Evolutionary conservation across 2,329 filamentous ascomycete species (phyloP).

Genomic region (Aurifilum marmelostoma): DNA sequence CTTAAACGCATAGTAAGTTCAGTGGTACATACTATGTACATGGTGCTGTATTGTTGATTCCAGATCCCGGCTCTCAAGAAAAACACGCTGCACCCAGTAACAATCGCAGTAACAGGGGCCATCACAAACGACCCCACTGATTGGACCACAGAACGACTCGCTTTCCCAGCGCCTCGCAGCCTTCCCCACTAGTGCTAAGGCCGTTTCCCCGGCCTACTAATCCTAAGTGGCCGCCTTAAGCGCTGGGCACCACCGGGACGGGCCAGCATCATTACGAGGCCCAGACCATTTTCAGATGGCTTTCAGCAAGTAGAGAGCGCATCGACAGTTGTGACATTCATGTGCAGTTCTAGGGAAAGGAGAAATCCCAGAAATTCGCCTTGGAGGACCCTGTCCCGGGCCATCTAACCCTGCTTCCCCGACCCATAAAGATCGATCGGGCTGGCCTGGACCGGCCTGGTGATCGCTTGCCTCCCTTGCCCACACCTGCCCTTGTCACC

Average conservation of each 20-base stretch:
- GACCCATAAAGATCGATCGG: neutral
- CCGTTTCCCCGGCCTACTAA: neutral
- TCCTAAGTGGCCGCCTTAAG: conserved; percentile 10
- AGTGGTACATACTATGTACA: neutral
- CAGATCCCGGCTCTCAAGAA: neutral
- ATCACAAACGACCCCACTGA: neutral
- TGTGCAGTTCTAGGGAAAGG: neutral
- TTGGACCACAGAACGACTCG: neutral
- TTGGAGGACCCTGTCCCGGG: neutral
- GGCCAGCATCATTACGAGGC: neutral
- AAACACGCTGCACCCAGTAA: neutral
- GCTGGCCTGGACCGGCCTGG: neutral
- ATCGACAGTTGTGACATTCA: neutral
- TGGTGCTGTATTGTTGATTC: neutral
- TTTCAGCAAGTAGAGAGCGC: neutral
- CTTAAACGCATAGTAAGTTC: no score
- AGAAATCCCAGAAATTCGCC: neutral
- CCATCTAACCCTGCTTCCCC: neutral
- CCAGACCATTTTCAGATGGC: neutral
- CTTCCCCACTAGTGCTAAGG: neutral
- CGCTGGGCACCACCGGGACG: neutral
- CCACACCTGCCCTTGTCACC: neutral
- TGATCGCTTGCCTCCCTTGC: neutral
- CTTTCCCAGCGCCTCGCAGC: neutral
- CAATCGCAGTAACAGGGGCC: neutral